phyloP scores from a whole-genome alignment of 129 eudicot genomes.

The Gnaphalium uliginosum region DNA sequence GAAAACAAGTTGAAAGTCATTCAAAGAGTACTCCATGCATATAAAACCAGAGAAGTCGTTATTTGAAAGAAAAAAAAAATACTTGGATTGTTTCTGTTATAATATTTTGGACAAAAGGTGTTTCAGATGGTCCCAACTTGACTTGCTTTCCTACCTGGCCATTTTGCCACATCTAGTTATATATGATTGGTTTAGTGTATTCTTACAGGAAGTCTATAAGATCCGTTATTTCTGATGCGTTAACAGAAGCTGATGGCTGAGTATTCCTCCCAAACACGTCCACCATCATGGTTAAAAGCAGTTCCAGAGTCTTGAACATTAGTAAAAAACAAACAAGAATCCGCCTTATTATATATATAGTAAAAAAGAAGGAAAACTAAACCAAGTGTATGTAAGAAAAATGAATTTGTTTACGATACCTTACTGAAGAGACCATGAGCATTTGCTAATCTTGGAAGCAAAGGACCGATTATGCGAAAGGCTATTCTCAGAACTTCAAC shows the following conservation, averaged over 20 bases:
- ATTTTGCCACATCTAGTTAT: too few species aligned
- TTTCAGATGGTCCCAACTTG: too few species aligned
- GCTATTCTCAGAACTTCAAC: constrained; percentile 84
- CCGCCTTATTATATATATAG: background rate
- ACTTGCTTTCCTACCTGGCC: too few species aligned
- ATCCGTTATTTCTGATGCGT: constrained; percentile 91
- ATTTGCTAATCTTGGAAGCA: constrained; percentile 90
- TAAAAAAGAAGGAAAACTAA: too few species aligned
- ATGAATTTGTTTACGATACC: constrained; percentile 51
- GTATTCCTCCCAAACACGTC: constrained; percentile 91
- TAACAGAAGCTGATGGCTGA: constrained; percentile 61
- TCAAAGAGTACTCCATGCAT: too few species aligned
- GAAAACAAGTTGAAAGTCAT: too few species aligned
- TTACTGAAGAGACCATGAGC: constrained; percentile 82
- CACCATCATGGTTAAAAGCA: constrained; percentile 73
- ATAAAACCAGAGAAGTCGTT: too few species aligned
- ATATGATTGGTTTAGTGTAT: constrained; percentile 8
- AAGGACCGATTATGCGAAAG: constrained; percentile 88
- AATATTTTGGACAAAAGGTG: too few species aligned
- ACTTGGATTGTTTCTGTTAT: too few species aligned
- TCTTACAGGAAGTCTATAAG: constrained; percentile 92
- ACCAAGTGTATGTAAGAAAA: background rate
- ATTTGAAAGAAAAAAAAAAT: too few species aligned
- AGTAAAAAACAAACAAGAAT: constrained; percentile 7
- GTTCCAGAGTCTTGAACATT: constrained; percentile 57